Conservation (phyloP, 805 yeast genomes). For the Metschnikowia chrysomelidarum region DNA sequence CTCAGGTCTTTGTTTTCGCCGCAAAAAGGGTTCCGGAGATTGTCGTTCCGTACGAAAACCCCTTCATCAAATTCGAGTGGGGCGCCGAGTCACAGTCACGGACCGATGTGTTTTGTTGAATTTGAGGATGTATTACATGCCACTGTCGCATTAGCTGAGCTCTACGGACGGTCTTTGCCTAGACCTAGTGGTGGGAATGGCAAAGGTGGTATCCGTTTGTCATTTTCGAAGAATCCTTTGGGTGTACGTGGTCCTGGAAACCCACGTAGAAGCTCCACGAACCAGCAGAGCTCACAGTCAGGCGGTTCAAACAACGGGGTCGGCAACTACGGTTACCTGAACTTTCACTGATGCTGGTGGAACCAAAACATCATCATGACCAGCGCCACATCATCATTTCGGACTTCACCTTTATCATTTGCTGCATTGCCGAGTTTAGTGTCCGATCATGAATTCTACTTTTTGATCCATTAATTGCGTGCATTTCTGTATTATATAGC, state of each 20-base stretch:
- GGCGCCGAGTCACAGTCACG: constrained; percentile 53
- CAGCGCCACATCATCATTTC: no score
- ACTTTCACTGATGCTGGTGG: constrained; percentile 22
- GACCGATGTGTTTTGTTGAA: constrained; percentile 99
- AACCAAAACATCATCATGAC: no score
- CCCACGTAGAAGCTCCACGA: constrained; percentile 39
- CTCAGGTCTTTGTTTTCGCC: constrained; percentile 81
- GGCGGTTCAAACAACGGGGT: constrained; percentile 21
- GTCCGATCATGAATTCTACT: constrained; percentile 5
- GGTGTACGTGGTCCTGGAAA: constrained; percentile 82
- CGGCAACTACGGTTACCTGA: constrained; percentile 38
- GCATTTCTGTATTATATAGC: constrained; percentile 9
- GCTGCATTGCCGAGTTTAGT: constrained; percentile 8
- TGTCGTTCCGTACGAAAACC: constrained; percentile 83
- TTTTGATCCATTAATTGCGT: constrained; percentile 1
- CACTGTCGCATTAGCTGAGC: constrained; percentile 87
- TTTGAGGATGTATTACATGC: constrained; percentile 95
- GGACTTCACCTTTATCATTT: constrained; percentile 3
- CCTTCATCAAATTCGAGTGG: constrained; percentile 23
- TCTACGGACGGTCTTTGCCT: constrained; percentile 89
- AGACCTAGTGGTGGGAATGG: constrained; percentile 65
- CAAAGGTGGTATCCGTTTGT: constrained; percentile 92
- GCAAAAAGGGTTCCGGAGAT: constrained; percentile 88
- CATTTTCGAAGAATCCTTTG: constrained; percentile 93
- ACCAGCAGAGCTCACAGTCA: constrained; percentile 20